These are phyloP conservation scores for Nakazawaea populi DNA, from an alignment of 805 yeast species.

Conservation along the genomic window DNA sequence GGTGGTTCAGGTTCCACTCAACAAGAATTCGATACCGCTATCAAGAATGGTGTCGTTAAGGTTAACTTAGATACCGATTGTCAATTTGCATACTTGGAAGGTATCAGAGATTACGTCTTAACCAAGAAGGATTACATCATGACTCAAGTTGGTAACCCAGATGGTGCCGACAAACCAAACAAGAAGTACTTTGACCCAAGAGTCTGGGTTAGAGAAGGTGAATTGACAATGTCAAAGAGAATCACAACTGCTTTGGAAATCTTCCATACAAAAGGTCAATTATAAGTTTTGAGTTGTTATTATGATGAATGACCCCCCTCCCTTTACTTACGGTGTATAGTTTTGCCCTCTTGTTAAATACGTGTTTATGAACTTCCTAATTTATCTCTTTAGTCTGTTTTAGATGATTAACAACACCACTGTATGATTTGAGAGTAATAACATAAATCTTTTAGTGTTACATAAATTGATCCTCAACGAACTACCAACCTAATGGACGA, in stretches of 20 bases:
- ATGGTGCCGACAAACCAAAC: constrained; percentile 98
- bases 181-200: constrained; percentile 99
- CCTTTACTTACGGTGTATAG: too few species aligned
- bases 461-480: too few species aligned
- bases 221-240: constrained; percentile 93
- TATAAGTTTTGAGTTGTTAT: constrained; percentile 24
- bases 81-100: constrained; percentile 94
- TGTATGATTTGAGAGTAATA: too few species aligned
- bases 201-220: constrained; percentile 99
- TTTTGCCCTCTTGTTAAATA: too few species aligned
- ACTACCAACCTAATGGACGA: too few species aligned
- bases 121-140: constrained; percentile 91
- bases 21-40: constrained; percentile 86
- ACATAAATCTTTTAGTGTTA: too few species aligned
- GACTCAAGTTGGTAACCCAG: constrained; percentile 97
- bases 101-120: constrained; percentile 96
- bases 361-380: too few species aligned
- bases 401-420: too few species aligned
- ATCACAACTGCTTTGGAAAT: constrained; percentile 74
- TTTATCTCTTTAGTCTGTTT: too few species aligned
- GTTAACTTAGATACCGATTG: constrained; percentile 99
- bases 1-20: constrained; percentile 99
- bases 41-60: constrained; percentile 92
- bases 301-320: not conserved
- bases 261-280: constrained; percentile 74